Conservation (phyloP, 164 flowering plant species). For the Umbellularia californica region DNA sequence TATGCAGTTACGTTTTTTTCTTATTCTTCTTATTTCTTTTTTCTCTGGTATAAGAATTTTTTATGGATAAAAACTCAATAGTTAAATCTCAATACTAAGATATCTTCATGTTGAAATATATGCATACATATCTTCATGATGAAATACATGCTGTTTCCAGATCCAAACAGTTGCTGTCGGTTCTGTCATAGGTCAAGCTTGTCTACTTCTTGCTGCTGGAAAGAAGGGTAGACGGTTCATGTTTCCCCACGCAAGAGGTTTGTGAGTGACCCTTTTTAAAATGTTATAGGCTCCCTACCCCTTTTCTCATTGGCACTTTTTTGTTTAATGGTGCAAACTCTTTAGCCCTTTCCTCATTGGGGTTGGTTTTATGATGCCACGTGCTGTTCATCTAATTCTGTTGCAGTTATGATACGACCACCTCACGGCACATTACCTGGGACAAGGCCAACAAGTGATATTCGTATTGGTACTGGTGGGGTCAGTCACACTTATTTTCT, state of each 20-base stretch:
- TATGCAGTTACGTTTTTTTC: too few relatives aligned
- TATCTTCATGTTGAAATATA: neutral
- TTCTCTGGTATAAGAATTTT: too few relatives aligned
- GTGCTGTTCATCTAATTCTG: slow-evolving; percentile 9
- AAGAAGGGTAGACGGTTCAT: slow-evolving; percentile 79
- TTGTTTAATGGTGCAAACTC: too few relatives aligned
- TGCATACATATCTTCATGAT: neutral
- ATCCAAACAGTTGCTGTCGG: slow-evolving; percentile 82
- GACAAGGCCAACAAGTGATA: slow-evolving; percentile 82
- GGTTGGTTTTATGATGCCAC: slow-evolving; percentile 2
- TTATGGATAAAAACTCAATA: too few relatives aligned
- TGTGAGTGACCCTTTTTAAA: neutral
- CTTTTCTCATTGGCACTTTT: neutral
- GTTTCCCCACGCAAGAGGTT: slow-evolving; percentile 89
- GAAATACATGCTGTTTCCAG: slow-evolving; percentile 31
- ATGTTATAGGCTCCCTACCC: neutral
- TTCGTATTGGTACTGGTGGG: slow-evolving; percentile 85
- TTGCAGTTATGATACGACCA: slow-evolving; percentile 82
- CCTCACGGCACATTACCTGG: slow-evolving; percentile 80
- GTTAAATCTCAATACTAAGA: too few relatives aligned
- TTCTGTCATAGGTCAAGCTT: slow-evolving; percentile 83
- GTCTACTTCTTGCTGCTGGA: slow-evolving; percentile 91
- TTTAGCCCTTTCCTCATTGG: neutral
- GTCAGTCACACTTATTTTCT: slow-evolving; percentile 28
- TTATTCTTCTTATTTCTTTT: too few relatives aligned